Percentiles rank a stretch among this genome's conserved stretches.
Conservation (phyloP, 371 early-diverging fungal species). For the Mortierella sp. region DNA sequence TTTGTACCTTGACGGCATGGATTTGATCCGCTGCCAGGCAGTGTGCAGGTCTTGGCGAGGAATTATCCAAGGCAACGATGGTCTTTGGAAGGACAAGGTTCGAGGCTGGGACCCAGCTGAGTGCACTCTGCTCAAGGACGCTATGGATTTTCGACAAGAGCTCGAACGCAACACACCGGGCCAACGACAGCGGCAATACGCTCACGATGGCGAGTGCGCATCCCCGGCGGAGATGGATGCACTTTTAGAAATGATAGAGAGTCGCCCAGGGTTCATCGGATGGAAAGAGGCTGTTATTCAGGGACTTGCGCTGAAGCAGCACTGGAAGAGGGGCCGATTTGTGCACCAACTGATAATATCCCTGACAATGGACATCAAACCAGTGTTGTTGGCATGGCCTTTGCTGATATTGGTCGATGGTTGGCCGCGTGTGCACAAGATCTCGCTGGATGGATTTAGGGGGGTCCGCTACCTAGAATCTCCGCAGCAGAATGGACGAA, state of each 20-base stretch:
- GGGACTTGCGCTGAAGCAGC: conserved; percentile 29
- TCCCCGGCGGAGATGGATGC: not conserved
- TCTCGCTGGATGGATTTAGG: conserved; percentile 20
- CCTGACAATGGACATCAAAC: conserved; percentile 27
- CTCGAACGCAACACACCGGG: not conserved
- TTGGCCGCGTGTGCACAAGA: conserved; percentile 23
- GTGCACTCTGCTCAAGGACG: conserved; percentile 27
- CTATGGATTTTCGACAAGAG: not conserved
- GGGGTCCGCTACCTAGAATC: conserved; percentile 7
- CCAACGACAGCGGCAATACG: not conserved
- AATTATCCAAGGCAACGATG: conserved; percentile 12
- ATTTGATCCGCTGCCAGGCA: conserved; percentile 38
- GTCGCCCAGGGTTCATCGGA: conserved; percentile 23
- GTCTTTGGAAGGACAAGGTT: conserved; percentile 39
- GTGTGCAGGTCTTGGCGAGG: conserved; percentile 47
- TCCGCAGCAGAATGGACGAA: not conserved
- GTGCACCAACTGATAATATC: conserved; percentile 26
- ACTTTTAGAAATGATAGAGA: conserved; percentile 14
- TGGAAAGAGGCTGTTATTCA: conserved; percentile 33
- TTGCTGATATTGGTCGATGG: conserved; percentile 30
- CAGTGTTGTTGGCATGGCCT: conserved; percentile 41
- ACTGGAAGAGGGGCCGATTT: conserved; percentile 33
- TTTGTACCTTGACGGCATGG: conserved; percentile 34
- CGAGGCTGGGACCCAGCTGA: conserved; percentile 33
- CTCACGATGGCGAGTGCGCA: not conserved